These are phyloP conservation scores for Apostasia shenzhenica DNA, from an alignment of 106 monocot genomes.

Conservation along the genomic window DNA sequence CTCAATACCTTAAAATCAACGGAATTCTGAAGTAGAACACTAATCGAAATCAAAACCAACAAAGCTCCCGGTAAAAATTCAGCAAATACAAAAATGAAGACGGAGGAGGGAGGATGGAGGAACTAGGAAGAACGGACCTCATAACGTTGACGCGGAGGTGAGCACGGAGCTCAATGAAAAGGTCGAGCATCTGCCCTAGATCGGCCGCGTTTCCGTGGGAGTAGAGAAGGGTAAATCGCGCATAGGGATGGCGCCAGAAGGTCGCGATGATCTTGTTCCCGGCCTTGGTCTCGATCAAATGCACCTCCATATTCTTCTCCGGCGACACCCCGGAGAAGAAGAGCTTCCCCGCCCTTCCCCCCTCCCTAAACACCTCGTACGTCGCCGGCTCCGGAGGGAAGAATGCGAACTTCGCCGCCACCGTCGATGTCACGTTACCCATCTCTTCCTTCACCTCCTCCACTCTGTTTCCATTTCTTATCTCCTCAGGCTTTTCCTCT, in stretches of 20 bases:
- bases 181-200: constrained; percentile 91
- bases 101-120: not conserved
- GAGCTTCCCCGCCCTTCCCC: constrained; percentile 37
- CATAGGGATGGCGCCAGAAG: constrained; percentile 72
- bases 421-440: constrained; percentile 13
- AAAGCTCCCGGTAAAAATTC: not conserved
- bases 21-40: too few species aligned
- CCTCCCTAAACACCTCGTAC: constrained; percentile 67
- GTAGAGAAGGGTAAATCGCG: constrained; percentile 74
- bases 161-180: constrained; percentile 78
- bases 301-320: constrained; percentile 60
- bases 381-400: constrained; percentile 95
- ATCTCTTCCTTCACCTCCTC: not conserved
- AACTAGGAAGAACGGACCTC: constrained; percentile 35
- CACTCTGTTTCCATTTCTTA: not conserved
- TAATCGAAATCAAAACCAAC: not conserved
- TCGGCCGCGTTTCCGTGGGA: constrained; percentile 99
- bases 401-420: constrained; percentile 93
- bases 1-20: too few species aligned
- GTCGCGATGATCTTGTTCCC: constrained; percentile 77
- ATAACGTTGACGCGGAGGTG: constrained; percentile 94
- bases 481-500: not conserved
- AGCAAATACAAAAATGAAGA: not conserved
- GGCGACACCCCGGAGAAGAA: constrained; percentile 37
- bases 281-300: constrained; percentile 44